Base-by-base conservation (phyloP, 2,329 filamentous ascomycete genomes). In the Rhynchosporium agropyri region DNA sequence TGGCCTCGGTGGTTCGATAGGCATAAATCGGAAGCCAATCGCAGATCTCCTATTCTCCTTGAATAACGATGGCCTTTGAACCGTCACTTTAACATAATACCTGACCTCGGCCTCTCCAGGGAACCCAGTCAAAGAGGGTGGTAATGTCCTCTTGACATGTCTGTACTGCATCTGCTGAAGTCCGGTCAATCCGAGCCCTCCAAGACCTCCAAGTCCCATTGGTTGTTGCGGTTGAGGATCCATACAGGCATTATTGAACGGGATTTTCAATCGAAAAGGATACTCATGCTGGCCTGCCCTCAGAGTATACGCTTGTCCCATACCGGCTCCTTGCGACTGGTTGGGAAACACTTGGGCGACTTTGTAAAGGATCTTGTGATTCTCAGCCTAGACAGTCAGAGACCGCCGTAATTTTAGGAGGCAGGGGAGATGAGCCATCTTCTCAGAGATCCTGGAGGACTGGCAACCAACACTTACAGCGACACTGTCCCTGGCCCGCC, bases 31-130 rank as follows among this genome's bases (percentile, higher is more conserved):
- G 77, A 97, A 89, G 42, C 87, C 86, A 42, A 82, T 73, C 66
- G 84, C 79, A 67, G 82, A 81, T 26, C 93, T 83, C 76, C 92
- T 90, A 72, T 97, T 97, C 77, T 97, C 92, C 74, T 94, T 94
- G 77, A 96, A 91, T 63, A 97, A 83, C 13, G 90, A 88, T 0
- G 92, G 92, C n/a, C 92, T 83, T 72, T 92, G 91, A 5, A 98
- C 87, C 0, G 95, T 98, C n/a, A 90, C 92, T 76, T 99, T 99
- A 74, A 98, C 83, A 74, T 91, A 99, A 77, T 99, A 99, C 69
- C 88, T 85, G 64, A 98, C 93, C 76, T 97, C 92, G 28, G 93
- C 94, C 75, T 93, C 87, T 38, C 89, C 89, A 0, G 91, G 91
- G 68, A 95, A 93, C 3, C 91, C 92, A n/a, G 84, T 90, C 60